Evolutionary conservation across 2,329 filamentous ascomycete genomes (phyloP).

Genomic region (Ophiostoma pallidulum): DNA sequence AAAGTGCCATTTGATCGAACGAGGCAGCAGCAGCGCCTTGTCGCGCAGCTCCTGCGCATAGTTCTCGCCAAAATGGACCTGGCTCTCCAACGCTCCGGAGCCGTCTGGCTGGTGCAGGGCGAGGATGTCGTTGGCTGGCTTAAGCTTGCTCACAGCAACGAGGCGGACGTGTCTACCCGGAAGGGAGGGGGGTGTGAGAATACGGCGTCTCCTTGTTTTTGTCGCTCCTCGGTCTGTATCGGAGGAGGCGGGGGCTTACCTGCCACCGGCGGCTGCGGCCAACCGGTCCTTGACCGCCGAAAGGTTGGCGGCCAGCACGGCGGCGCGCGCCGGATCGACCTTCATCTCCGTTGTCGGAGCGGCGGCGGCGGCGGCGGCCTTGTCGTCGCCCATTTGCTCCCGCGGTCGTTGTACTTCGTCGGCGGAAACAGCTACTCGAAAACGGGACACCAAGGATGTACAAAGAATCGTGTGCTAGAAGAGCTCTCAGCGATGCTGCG

Average conservation of each 20-base stretch:
- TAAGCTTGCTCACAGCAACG: constrained; percentile 92
- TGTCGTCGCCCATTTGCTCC: constrained; percentile 6
- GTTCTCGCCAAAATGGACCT: constrained; percentile 90
- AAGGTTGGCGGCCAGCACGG: constrained; percentile 53
- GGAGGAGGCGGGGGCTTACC: background rate
- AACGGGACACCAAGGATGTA: too few species aligned
- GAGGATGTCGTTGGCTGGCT: constrained; percentile 84
- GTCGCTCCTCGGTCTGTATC: too few species aligned
- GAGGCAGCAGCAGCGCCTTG: constrained; percentile 72
- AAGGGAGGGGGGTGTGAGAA: background rate
- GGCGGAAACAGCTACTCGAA: too few species aligned
- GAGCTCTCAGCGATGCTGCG: too few species aligned
- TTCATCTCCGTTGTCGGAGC: constrained; percentile 40
- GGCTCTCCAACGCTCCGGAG: constrained; percentile 32
- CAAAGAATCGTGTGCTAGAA: too few species aligned
- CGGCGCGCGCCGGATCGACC: constrained; percentile 51
- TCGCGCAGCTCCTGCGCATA: constrained; percentile 84
- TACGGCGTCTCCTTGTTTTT: too few species aligned
- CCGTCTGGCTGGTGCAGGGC: constrained; percentile 55
- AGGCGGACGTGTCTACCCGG: constrained; percentile 52
- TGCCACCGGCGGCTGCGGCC: constrained; percentile 33
- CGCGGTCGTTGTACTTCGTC: background rate
- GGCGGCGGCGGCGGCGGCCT: background rate
- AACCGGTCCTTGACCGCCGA: constrained; percentile 50
- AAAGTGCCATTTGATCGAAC: constrained; percentile 82